Evolutionary conservation across 2,329 filamentous ascomycete species (phyloP).

Genomic region (Passalora sequoiae): DNA sequence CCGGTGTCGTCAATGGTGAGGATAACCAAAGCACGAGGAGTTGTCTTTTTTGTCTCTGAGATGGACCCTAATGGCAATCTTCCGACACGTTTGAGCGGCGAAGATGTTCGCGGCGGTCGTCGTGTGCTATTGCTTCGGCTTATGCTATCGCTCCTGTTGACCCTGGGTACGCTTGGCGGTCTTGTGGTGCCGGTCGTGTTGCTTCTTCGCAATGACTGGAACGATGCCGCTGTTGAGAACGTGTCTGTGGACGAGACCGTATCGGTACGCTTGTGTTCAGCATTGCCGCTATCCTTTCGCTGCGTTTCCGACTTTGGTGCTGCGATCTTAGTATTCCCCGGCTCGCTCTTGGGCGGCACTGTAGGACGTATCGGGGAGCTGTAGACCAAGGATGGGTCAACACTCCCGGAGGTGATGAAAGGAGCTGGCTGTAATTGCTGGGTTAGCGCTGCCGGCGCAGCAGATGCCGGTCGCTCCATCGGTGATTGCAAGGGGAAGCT

Average conservation of each 20-base stretch:
- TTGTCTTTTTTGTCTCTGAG: constrained; percentile 39
- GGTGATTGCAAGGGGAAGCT: constrained; percentile 28
- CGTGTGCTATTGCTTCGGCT: constrained; percentile 26
- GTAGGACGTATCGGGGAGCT: constrained; percentile 31
- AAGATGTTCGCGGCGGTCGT: constrained; percentile 41
- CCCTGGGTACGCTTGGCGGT: constrained; percentile 21
- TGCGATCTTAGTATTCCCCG: constrained; percentile 3
- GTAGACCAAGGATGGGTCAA: constrained; percentile 45
- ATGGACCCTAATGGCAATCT: constrained; percentile 41
- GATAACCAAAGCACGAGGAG: constrained; percentile 41
- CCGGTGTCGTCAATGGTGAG: constrained; percentile 45
- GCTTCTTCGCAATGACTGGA: constrained; percentile 38
- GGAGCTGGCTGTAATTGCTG: constrained; percentile 12
- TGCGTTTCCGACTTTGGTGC: constrained; percentile 11
- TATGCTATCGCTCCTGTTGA: constrained; percentile 26
- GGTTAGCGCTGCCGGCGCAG: constrained; percentile 20
- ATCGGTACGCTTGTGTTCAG: constrained; percentile 38
- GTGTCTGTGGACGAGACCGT: constrained; percentile 38
- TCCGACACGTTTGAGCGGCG: constrained; percentile 44
- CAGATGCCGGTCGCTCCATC: constrained; percentile 25
- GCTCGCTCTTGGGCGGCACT: constrained; percentile 20
- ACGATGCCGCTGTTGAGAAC: constrained; percentile 24
- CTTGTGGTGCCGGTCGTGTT: constrained; percentile 41
- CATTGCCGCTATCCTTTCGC: constrained; percentile 29
- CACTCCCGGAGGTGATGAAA: constrained; percentile 35